Evolutionary conservation across 2,329 filamentous ascomycete genomes (phyloP).

Genomic region (Diaporthe ilicicola): DNA sequence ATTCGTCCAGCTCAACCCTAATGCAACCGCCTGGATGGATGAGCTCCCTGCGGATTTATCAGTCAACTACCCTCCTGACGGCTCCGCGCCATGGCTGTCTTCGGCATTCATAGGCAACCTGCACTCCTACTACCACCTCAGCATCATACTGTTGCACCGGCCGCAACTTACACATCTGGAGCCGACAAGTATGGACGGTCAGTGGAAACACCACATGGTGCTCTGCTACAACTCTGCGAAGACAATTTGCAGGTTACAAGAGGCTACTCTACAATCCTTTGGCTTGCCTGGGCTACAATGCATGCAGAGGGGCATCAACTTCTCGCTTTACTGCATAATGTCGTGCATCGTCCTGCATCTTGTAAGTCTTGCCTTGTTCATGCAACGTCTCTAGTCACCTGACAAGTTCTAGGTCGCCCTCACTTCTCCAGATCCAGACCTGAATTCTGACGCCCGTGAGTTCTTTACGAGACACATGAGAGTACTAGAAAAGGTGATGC

Average conservation of each 20-base stretch:
- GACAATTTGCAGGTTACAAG: conserved; percentile 84
- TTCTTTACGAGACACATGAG: conserved; percentile 96
- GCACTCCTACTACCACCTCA: conserved; percentile 88
- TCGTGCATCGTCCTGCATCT: conserved; percentile 94
- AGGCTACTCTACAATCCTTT: conserved; percentile 79
- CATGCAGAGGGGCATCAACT: conserved; percentile 95
- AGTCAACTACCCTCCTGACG: conserved; percentile 79
- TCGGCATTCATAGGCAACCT: conserved; percentile 90
- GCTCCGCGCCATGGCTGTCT: conserved; percentile 82
- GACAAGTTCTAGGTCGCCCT: conserved; percentile 77
- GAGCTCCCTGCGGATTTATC: conserved; percentile 82
- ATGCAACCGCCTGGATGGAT: conserved; percentile 78
- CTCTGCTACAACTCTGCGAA: conserved; percentile 88
- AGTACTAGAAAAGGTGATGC: conserved; percentile 85
- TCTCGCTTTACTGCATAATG: conserved; percentile 90
- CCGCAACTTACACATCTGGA: conserved; percentile 85
- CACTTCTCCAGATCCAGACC: conserved; percentile 89
- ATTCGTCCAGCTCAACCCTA: conserved; percentile 80
- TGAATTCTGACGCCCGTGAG: conserved; percentile 84
- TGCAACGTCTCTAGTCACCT: conserved; percentile 28
- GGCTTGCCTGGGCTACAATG: conserved; percentile 83
- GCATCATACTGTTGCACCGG: conserved; percentile 85
- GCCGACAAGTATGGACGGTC: conserved; percentile 72
- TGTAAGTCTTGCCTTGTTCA: conserved; percentile 62
- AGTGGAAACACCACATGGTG: conserved; percentile 89